These are phyloP conservation scores for Pythium monospermum DNA, from an alignment of 352 stramenopile genomes.

Conservation along the genomic window DNA sequence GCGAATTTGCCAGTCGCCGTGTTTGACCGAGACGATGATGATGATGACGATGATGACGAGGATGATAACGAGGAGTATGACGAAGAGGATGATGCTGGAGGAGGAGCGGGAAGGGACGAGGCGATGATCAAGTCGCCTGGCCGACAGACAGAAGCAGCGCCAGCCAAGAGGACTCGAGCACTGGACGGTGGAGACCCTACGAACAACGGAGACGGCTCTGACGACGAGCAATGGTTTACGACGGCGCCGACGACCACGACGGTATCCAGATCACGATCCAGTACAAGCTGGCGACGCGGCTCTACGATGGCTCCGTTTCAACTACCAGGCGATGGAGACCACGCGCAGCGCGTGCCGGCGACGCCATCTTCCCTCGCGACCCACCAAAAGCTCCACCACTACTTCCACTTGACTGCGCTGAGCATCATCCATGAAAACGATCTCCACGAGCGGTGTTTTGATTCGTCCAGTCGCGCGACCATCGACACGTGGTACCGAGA, in stretches of 20 bases:
- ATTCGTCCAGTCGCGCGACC: conserved; percentile 74
- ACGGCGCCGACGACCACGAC: too few relatives aligned
- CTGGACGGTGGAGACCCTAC: conserved; percentile 4
- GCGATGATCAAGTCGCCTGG: neutral
- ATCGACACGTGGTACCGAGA: conserved; percentile 85
- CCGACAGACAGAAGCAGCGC: neutral
- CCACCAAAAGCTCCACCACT: conserved; percentile 83
- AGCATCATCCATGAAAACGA: conserved; percentile 87
- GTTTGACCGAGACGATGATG: conserved; percentile 58
- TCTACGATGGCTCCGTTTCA: conserved; percentile 4
- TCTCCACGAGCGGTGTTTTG: conserved; percentile 72
- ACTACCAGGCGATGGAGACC: conserved; percentile 21
- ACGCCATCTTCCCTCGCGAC: conserved; percentile 61
- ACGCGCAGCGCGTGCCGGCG: conserved; percentile 31
- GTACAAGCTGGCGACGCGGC: neutral
- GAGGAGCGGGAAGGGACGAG: neutral
- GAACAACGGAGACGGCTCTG: conserved; percentile 20
- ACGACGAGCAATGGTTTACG: conserved; percentile 22
- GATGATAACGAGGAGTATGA: conserved; percentile 25
- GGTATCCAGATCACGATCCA: too few relatives aligned
- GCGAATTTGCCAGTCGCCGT: conserved; percentile 67
- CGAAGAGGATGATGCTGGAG: conserved; percentile 13
- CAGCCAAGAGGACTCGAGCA: neutral
- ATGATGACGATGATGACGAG: conserved; percentile 61
- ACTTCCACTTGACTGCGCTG: conserved; percentile 81